These are phyloP conservation scores for Termitomyces titanicus DNA, from an alignment of 768 basidiomycete genomes.

Conservation along the genomic window DNA sequence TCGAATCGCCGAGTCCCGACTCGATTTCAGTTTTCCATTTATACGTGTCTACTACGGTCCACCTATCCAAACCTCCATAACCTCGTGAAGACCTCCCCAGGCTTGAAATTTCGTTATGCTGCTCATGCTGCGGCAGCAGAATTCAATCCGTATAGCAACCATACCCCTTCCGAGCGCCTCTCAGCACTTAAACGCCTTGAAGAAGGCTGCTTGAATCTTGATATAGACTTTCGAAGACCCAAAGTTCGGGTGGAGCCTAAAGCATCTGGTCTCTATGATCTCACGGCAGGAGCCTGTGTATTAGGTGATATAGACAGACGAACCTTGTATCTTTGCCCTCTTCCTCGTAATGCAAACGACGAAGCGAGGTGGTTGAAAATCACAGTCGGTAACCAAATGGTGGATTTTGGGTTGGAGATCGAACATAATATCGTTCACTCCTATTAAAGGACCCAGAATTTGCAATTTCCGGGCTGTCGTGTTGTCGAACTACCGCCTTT, in stretches of 20 bases:
- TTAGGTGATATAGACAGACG: neutral
- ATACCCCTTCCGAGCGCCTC: neutral
- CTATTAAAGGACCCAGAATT: neutral
- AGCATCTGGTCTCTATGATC: slow-evolving; percentile 1
- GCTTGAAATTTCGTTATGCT: neutral
- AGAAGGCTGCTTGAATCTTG: neutral
- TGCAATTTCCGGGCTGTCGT: neutral
- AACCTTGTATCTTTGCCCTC: neutral
- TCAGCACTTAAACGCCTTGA: neutral
- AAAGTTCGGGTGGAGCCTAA: neutral
- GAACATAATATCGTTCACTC: slow-evolving; percentile 30
- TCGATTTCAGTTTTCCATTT: too few relatives aligned
- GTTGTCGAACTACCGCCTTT: neutral
- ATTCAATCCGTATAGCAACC: neutral
- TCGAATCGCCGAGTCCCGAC: neutral
- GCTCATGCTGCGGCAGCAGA: neutral
- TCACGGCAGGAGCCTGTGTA: neutral
- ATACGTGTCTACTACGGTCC: neutral
- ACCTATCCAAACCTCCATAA: neutral
- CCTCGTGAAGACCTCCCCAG: neutral
- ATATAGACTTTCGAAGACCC: neutral
- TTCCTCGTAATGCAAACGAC: slow-evolving; percentile 10
- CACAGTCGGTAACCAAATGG: slow-evolving; percentile 22
- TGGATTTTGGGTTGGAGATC: slow-evolving; percentile 39
- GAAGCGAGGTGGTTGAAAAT: slow-evolving; percentile 25